These are phyloP conservation scores for Trichoderma polysporum DNA, from an alignment of 2,329 filamentous ascomycete genomes.

Conservation along the genomic window DNA sequence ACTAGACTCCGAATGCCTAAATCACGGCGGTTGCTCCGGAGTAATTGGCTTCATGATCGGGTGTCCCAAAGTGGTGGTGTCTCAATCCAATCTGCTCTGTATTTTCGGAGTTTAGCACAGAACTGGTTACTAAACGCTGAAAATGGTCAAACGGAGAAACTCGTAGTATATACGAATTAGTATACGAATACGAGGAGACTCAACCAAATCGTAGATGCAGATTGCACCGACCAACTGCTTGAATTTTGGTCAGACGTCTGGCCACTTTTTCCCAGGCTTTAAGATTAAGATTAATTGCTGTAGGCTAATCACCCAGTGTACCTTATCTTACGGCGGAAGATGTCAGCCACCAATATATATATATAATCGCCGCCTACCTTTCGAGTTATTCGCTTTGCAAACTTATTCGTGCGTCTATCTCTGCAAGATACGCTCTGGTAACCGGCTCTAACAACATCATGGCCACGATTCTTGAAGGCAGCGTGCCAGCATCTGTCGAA, in stretches of 20 bases:
- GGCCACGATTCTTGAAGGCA: conserved; percentile 8
- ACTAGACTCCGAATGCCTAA: conserved; percentile 17
- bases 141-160: not conserved
- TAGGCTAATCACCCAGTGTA: not conserved
- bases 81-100: not conserved
- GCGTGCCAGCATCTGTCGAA: not conserved
- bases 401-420: not conserved
- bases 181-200: conserved; percentile 8
- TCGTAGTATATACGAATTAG: not conserved
- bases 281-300: not conserved
- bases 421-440: not conserved
- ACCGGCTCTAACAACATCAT: not conserved
- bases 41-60: not conserved
- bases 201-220: not conserved
- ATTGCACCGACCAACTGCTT: not conserved
- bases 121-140: not conserved
- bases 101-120: conserved; percentile 2
- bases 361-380: not conserved
- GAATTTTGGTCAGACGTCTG: not conserved
- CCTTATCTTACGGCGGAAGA: not conserved
- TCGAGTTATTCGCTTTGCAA: not conserved
- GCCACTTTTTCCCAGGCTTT: not conserved
- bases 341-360: not conserved
- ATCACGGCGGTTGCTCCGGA: not conserved
- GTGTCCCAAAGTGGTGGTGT: not conserved